Evolutionary conservation across 75 land plant species (phyloP).

Genomic region (Isoetes taiwanensis): DNA sequence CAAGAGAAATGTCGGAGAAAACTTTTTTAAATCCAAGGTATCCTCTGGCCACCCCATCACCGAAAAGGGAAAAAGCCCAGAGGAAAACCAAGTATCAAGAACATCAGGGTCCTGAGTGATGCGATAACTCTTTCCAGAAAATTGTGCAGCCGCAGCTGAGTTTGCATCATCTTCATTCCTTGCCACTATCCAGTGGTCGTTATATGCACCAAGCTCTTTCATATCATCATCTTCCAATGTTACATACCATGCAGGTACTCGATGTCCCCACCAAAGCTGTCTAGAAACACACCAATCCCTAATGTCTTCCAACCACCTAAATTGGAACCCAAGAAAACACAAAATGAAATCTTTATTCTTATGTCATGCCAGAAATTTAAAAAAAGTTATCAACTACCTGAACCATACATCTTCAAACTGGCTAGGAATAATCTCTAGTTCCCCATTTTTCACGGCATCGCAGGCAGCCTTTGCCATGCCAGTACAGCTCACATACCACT

Average conservation of each 20-base stretch:
- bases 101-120: constrained; percentile 90
- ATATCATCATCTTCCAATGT: constrained; percentile 60
- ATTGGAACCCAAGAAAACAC: no score
- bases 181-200: constrained; percentile 90
- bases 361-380: no score
- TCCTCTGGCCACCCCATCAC: constrained; percentile 91
- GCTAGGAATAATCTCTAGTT: constrained; percentile 67
- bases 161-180: constrained; percentile 65
- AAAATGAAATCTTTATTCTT: no score
- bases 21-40: constrained; percentile 52
- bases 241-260: constrained; percentile 90
- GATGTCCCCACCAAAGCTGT: constrained; percentile 99
- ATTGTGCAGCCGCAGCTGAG: constrained; percentile 30
- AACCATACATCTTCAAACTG: constrained; percentile 72
- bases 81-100: constrained; percentile 94
- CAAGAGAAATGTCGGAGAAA: constrained; percentile 82
- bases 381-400: constrained; percentile 31
- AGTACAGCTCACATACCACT: constrained; percentile 69
- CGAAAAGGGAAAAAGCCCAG: constrained; percentile 89
- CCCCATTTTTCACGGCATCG: constrained; percentile 62
- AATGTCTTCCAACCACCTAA: constrained; percentile 88
- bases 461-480: constrained; percentile 66
- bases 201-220: constrained; percentile 68
- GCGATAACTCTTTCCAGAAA: constrained; percentile 42
- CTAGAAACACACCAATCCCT: constrained; percentile 98